These are phyloP conservation scores for Ascocoryne sarcoides DNA, from an alignment of 2,329 filamentous ascomycete genomes.

Conservation along the genomic window DNA sequence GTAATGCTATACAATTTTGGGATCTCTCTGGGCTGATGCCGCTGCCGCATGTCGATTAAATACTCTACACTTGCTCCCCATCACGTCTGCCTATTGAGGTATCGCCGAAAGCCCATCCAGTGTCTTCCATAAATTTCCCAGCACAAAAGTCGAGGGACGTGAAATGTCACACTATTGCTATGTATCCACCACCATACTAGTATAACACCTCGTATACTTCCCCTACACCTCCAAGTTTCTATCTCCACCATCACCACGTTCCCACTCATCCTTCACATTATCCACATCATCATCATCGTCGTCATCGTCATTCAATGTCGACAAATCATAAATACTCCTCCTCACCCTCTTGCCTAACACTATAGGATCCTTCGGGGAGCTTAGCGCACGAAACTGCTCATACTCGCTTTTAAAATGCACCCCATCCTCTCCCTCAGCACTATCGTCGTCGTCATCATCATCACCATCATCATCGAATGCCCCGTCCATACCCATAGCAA, in stretches of 20 bases:
- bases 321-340: constrained; percentile 7
- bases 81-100: no score
- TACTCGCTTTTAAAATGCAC: constrained; percentile 21
- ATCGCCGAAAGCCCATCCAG: no score
- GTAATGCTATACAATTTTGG: no score
- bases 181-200: no score
- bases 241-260: neutral
- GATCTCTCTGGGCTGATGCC: no score
- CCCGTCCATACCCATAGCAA: constrained; percentile 11
- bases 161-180: no score
- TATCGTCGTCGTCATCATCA: constrained; percentile 12
- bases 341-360: constrained; percentile 22
- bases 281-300: constrained; percentile 2
- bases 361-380: constrained; percentile 16
- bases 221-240: no score
- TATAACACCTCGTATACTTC: no score
- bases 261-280: neutral
- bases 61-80: no score
- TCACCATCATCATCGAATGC: constrained; percentile 10
- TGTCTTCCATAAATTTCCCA: no score
- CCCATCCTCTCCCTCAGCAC: neutral
- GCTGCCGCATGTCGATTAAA: no score
- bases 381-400: constrained; percentile 23
- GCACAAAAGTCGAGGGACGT: no score
- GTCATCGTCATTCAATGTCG: constrained; percentile 3